Base-by-base conservation (phyloP, 352 stramenopile species). In the Thalassiosira delicatula region DNA sequence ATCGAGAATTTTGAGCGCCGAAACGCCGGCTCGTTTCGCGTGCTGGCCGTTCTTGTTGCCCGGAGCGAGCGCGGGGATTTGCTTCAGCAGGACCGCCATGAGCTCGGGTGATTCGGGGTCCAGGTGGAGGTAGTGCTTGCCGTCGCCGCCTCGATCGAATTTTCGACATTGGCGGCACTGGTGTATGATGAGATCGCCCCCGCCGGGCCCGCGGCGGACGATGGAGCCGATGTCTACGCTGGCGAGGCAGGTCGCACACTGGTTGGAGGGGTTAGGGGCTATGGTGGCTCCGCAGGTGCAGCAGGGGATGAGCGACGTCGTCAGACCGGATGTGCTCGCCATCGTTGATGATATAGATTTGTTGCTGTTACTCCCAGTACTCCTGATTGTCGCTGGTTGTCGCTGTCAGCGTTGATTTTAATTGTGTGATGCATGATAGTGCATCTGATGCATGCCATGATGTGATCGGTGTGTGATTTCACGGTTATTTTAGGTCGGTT, bases 71-170 rank as follows among this genome's bases (percentile, higher is more conserved):
- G 92, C 93, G 12, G 89, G 93, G 62, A 95, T 98, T 88, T 98
- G 98, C 88, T 99, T 98, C 44, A 99, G 91, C 81, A 98, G 99
- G 63, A 99, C 92, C n/a, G 97, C 95, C 72, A 99, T 94, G 35
- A 99, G 89, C 88, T 99, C 97, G 42, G 96, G 95, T 42, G 95
- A 98, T 91, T 99, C 98, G 29, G 96, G 91, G 62, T 98, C 95
- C 3, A 96, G 90, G 25, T 92, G 83, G 23, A 97, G 90, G 44
- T 79, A 90, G 40, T 63, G 37, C 21, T 81, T 74, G 60, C 86
- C 81, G 21, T 89, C 78, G 0, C 72, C 67, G 14, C 54, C 76
- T 29, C 79, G 49, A 66, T 87, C 68, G 70, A 84, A 94, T 49
- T 70, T 42, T 46, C 89, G 80, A 74, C 91, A 95, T 77, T 91